Evolutionary conservation across 805 yeast genomes (phyloP).

Genomic region (Metschnikowia picachoensis): DNA sequence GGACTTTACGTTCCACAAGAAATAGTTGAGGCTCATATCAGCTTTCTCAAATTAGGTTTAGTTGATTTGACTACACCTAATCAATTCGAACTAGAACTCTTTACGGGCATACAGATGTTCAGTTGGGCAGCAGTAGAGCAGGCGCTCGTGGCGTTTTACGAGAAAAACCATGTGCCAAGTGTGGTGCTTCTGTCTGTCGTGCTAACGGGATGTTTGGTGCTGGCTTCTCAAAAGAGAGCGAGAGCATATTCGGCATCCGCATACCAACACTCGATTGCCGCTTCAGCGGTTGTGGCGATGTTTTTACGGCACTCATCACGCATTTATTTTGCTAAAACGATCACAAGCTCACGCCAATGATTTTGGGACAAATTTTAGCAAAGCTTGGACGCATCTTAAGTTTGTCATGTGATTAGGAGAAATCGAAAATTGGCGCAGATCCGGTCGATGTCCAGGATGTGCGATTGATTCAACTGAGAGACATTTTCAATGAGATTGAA

Average conservation of each 20-base stretch:
- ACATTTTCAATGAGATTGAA: slow-evolving; percentile 19
- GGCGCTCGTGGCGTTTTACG: slow-evolving; percentile 42
- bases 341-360: slow-evolving; percentile 21
- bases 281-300: slow-evolving; percentile 74
- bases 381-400: slow-evolving; percentile 29
- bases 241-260: slow-evolving; percentile 30
- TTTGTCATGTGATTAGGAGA: slow-evolving; percentile 23
- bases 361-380: slow-evolving; percentile 24
- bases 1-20: slow-evolving; percentile 64
- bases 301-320: slow-evolving; percentile 60
- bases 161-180: slow-evolving; percentile 43
- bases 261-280: slow-evolving; percentile 52
- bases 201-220: slow-evolving; percentile 38
- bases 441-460: slow-evolving; percentile 32
- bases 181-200: slow-evolving; percentile 59
- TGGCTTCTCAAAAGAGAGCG: slow-evolving; percentile 25
- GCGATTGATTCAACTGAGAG: slow-evolving; percentile 34
- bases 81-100: slow-evolving; percentile 79
- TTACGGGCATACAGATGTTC: slow-evolving; percentile 47
- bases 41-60: slow-evolving; percentile 47
- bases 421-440: slow-evolving; percentile 10
- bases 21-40: slow-evolving; percentile 49
- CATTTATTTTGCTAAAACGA: slow-evolving; percentile 39
- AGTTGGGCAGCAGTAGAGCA: slow-evolving; percentile 32
- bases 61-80: slow-evolving; percentile 80